phyloP scores from a whole-genome alignment of 164 flowering plant genomes.

The Berberis vulgaris region DNA sequence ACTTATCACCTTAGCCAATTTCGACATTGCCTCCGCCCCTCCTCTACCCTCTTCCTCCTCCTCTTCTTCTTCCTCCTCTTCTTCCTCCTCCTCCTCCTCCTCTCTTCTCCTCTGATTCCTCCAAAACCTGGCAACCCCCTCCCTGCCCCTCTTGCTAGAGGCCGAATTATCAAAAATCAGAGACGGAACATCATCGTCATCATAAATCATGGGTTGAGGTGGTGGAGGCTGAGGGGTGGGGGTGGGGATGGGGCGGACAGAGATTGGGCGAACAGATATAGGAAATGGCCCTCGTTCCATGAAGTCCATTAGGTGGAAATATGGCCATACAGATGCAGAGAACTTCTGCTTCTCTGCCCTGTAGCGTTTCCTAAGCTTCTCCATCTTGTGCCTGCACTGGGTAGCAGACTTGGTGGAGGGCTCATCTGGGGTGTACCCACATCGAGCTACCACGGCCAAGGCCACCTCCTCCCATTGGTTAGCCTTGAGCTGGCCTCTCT shows the following conservation, averaged over 20 bases:
- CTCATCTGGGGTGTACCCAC: slow-evolving; percentile 32
- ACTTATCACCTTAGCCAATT: slow-evolving; percentile 52
- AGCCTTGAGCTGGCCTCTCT: slow-evolving; percentile 66
- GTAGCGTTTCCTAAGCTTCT: slow-evolving; percentile 84
- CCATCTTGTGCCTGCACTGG: slow-evolving; percentile 98
- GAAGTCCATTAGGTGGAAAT: slow-evolving; percentile 52
- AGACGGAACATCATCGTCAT: slow-evolving; percentile 19
- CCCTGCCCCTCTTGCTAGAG: neutral
- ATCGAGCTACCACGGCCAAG: slow-evolving; percentile 55
- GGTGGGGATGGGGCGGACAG: slow-evolving; percentile 7
- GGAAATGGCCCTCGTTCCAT: slow-evolving; percentile 58
- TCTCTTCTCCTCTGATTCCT: slow-evolving; percentile 17
- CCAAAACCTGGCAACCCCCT: slow-evolving; percentile 11
- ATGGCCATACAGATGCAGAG: slow-evolving; percentile 42
- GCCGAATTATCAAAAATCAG: neutral
- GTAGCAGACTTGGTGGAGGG: slow-evolving; percentile 50
- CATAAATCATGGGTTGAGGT: neutral
- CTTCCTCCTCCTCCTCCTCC: slow-evolving; percentile 6
- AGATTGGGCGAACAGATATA: slow-evolving; percentile 31
- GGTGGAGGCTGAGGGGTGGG: neutral
- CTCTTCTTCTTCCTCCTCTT: slow-evolving; percentile 7
- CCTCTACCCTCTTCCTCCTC: slow-evolving; percentile 20
- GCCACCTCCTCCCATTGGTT: slow-evolving; percentile 88
- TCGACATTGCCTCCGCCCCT: slow-evolving; percentile 18
- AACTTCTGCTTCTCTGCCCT: slow-evolving; percentile 51